A percentile compares a stretch with the other conserved stretches of the same genome.
These are phyloP conservation scores for Penicillium sp. DNA, from an alignment of 2,329 filamentous ascomycete genomes.

Conservation along the genomic window DNA sequence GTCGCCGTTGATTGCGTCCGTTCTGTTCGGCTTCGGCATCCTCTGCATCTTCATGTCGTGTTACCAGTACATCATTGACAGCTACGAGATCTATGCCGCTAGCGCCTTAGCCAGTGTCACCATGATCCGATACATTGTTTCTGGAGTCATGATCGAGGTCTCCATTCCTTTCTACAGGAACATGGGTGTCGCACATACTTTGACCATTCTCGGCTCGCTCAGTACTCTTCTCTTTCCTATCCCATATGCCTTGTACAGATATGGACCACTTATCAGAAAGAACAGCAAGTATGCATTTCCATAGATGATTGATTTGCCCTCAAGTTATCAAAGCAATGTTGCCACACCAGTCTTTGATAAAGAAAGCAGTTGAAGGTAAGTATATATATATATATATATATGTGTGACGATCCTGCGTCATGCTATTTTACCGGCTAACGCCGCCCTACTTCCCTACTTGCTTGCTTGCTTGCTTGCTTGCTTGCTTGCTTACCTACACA, in stretches of 20 bases:
- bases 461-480: too few relatives aligned
- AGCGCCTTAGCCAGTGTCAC: constrained; percentile 46
- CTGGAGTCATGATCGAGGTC: constrained; percentile 36
- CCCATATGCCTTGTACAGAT: constrained; percentile 6
- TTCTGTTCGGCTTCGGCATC: constrained; percentile 52
- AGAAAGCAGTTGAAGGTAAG: too few relatives aligned
- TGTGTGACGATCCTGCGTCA: too few relatives aligned
- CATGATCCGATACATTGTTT: constrained; percentile 39
- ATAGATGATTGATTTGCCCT: too few relatives aligned
- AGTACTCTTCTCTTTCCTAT: constrained; percentile 3
- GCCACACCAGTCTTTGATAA: too few relatives aligned
- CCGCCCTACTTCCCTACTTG: too few relatives aligned
- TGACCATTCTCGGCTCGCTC: constrained; percentile 38
- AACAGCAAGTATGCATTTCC: neutral
- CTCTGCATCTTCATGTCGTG: constrained; percentile 50
- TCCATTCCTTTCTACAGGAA: constrained; percentile 39
- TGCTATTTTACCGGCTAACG: too few relatives aligned
- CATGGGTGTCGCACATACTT: constrained; percentile 40
- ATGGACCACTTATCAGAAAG: constrained; percentile 1
- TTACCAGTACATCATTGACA: constrained; percentile 59
- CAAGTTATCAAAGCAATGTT: too few relatives aligned
- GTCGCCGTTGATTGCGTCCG: constrained; percentile 52
- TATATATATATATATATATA: too few relatives aligned
- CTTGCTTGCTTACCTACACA: too few relatives aligned
- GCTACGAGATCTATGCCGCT: constrained; percentile 53